Conservation (phyloP, 345 rosid species). For the Pistacia integerrima region DNA sequence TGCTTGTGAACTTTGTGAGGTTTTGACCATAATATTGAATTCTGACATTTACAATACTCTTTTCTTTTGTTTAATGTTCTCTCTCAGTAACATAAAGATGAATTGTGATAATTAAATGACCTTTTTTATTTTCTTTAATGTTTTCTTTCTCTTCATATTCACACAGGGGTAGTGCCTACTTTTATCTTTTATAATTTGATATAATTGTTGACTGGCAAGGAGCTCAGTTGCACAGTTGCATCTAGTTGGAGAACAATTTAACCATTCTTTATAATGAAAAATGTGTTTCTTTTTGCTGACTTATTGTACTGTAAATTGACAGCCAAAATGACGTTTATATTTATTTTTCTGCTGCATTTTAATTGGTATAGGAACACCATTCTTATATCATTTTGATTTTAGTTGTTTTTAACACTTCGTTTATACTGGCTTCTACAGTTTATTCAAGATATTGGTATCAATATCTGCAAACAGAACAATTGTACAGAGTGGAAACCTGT, state of each 20-base stretch:
- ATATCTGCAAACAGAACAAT: slow-evolving; percentile 49
- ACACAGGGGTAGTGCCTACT: background rate
- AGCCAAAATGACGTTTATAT: too few species aligned
- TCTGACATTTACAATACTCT: background rate
- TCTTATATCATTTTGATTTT: slow-evolving; percentile 4
- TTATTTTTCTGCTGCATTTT: background rate
- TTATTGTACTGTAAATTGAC: too few species aligned
- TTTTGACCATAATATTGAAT: background rate
- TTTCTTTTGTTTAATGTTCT: background rate
- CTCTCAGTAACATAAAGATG: background rate
- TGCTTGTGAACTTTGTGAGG: background rate
- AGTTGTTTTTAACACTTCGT: slow-evolving; percentile 20
- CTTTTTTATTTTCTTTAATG: background rate
- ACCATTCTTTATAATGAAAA: background rate
- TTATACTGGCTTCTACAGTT: slow-evolving; percentile 48
- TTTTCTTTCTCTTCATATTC: background rate
- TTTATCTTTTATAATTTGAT: background rate
- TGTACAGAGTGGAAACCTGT: slow-evolving; percentile 43
- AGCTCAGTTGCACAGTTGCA: background rate
- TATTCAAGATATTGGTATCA: slow-evolving; percentile 46
- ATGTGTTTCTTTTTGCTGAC: too few species aligned
- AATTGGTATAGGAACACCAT: background rate
- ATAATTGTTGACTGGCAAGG: background rate
- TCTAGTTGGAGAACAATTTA: slow-evolving; percentile 3
- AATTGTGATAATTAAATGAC: too few species aligned